Percentiles rank a stretch among this genome's conserved stretches.
Evolutionary conservation across 371 early-diverging fungal genomes (phyloP).

Genomic region (Umbelopsis sp.): DNA sequence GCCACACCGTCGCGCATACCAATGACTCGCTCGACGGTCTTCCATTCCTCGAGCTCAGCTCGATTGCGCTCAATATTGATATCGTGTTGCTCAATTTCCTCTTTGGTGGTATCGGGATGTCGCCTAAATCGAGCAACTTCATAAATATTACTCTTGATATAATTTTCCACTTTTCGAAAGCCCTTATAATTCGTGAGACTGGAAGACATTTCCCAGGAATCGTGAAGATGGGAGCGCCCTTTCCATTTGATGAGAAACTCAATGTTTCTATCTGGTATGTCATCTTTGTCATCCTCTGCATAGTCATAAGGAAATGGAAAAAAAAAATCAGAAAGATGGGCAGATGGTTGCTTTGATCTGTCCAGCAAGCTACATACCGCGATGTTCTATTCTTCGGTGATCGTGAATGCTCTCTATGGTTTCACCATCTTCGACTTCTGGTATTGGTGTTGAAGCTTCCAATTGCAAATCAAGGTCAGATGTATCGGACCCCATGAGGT

Average conservation of each 20-base stretch:
- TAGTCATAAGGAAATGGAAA: neutral
- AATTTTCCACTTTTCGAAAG: conserved; percentile 75
- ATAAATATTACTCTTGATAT: conserved; percentile 55
- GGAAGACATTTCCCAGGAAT: conserved; percentile 62
- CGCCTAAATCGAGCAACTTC: conserved; percentile 47
- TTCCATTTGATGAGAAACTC: conserved; percentile 60
- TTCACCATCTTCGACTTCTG: conserved; percentile 61
- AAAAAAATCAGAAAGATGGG: neutral
- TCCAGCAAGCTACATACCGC: conserved; percentile 26
- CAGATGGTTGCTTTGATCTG: no score
- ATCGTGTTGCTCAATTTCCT: conserved; percentile 22
- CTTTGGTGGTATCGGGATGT: conserved; percentile 34
- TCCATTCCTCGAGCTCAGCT: conserved; percentile 38
- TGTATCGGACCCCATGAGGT: conserved; percentile 18
- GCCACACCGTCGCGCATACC: conserved; percentile 36
- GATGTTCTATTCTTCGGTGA: conserved; percentile 44
- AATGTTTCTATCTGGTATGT: conserved; percentile 38
- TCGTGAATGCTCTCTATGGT: conserved; percentile 68
- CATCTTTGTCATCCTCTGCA: conserved; percentile 51
- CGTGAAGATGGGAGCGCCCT: conserved; percentile 52
- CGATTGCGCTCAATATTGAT: conserved; percentile 28
- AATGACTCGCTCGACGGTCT: conserved; percentile 53
- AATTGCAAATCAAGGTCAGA: conserved; percentile 12
- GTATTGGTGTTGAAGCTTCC: conserved; percentile 20
- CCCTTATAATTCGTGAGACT: conserved; percentile 79